phyloP scores from a whole-genome alignment of 345 rosid species.

The Melaleuca alternifolia region DNA sequence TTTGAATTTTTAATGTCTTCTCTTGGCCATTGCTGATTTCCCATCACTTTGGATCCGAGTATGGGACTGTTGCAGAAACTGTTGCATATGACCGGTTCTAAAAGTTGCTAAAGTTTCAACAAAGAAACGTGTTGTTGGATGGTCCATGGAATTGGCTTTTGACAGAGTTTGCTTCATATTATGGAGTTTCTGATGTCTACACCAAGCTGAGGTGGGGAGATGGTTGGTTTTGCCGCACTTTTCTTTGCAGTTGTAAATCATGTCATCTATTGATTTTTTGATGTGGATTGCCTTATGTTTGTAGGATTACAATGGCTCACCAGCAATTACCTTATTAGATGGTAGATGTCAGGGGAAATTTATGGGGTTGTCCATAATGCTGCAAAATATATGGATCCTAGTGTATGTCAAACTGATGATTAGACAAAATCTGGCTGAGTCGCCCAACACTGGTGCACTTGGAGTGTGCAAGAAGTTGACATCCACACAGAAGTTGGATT shows the following conservation, averaged over 20 bases:
- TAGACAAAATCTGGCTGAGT: no score
- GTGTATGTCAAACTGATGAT: no score
- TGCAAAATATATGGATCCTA: no score
- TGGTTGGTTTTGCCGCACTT: not conserved
- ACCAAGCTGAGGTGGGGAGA: slow-evolving; percentile 67
- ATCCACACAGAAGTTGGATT: no score
- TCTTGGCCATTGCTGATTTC: slow-evolving; percentile 3
- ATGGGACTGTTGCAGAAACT: slow-evolving; percentile 95
- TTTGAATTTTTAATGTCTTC: not conserved
- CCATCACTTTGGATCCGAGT: slow-evolving; percentile 31
- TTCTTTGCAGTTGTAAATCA: not conserved
- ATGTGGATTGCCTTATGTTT: no score
- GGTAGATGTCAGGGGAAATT: no score
- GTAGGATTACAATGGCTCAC: no score
- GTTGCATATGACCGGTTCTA: slow-evolving; percentile 82
- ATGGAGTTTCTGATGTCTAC: slow-evolving; percentile 88
- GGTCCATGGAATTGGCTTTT: slow-evolving; percentile 99
- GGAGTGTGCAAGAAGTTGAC: no score
- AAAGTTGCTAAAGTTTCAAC: slow-evolving; percentile 88
- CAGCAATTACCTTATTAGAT: no score
- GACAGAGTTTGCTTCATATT: slow-evolving; percentile 83
- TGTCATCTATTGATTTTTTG: not conserved
- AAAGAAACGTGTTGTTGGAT: slow-evolving; percentile 64
- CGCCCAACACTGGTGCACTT: no score
- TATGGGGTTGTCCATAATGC: no score